phyloP scores from a whole-genome alignment of 352 stramenopile species.

The Phytophthora pinifolia region DNA sequence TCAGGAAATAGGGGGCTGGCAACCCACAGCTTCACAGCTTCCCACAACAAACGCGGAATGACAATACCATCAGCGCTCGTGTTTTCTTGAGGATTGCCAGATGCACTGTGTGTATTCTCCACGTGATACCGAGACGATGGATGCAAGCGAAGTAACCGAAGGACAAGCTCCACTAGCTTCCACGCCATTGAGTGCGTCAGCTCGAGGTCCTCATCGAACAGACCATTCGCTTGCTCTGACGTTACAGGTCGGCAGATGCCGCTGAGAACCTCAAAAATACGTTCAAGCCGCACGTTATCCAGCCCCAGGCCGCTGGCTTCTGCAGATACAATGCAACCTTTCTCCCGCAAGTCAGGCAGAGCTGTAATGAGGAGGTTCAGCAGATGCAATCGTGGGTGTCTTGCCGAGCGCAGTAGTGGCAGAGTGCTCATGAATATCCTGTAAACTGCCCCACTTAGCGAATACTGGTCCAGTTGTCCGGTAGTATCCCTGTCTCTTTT shows the following conservation, averaged over 20 bases:
- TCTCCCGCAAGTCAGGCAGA: conserved; percentile 35
- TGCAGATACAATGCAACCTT: background rate
- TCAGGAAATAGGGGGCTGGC: conserved; percentile 23
- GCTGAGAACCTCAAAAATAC: conserved; percentile 39
- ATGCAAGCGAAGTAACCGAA: conserved; percentile 39
- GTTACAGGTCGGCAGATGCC: conserved; percentile 33
- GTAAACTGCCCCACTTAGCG: conserved; percentile 42
- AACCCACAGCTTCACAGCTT: conserved; percentile 40
- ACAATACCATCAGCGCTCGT: conserved; percentile 14
- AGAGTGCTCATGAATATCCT: conserved; percentile 49
- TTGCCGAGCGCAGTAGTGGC: conserved; percentile 44
- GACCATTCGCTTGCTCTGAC: conserved; percentile 3
- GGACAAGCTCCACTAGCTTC: conserved; percentile 45
- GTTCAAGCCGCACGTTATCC: conserved; percentile 44
- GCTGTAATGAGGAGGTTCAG: conserved; percentile 52
- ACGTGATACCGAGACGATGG: conserved; percentile 34
- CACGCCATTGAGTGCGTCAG: conserved; percentile 28
- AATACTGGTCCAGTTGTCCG: conserved; percentile 32
- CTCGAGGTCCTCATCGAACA: conserved; percentile 25
- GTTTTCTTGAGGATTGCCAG: background rate
- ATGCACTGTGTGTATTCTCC: background rate
- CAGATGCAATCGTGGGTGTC: conserved; percentile 56
- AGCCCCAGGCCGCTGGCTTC: conserved; percentile 17
- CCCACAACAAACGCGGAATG: conserved; percentile 40
- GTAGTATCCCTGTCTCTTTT: background rate